These are phyloP conservation scores for Nadsonia commutata DNA, from an alignment of 1,139 yeast species.

Conservation along the genomic window DNA sequence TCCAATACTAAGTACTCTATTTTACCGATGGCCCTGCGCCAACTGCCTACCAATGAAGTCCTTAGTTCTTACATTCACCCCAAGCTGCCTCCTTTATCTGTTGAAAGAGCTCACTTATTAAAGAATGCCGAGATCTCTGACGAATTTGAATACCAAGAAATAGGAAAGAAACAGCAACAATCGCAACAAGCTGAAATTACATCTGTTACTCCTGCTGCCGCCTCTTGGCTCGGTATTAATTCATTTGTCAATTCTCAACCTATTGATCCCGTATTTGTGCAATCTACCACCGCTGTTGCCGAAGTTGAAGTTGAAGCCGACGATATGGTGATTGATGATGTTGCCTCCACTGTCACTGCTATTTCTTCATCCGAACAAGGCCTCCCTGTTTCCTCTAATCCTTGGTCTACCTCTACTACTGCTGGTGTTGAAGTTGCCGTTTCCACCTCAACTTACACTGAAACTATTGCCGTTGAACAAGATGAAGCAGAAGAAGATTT, in stretches of 20 bases:
- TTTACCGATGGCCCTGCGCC: slow-evolving; percentile 51
- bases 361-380: background rate
- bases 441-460: slow-evolving; percentile 5
- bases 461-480: slow-evolving; percentile 10
- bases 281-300: slow-evolving; percentile 2
- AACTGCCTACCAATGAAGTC: slow-evolving; percentile 24
- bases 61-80: slow-evolving; percentile 55
- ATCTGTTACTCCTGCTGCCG: slow-evolving; percentile 6
- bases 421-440: background rate
- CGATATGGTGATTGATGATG: background rate
- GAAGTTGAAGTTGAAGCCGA: background rate
- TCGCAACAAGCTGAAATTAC: slow-evolving; percentile 5
- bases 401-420: background rate
- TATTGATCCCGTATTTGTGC: background rate
- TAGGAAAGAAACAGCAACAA: slow-evolving; percentile 8
- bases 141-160: slow-evolving; percentile 14
- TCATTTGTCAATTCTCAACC: background rate
- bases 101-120: slow-evolving; percentile 20
- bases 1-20: slow-evolving; percentile 41
- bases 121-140: slow-evolving; percentile 15
- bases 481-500: slow-evolving; percentile 14
- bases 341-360: background rate
- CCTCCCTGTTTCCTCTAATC: background rate
- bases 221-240: background rate
- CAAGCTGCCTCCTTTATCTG: slow-evolving; percentile 46